Percentiles rank a stretch among this genome's conserved stretches.
Conservation (phyloP, 1,284 basidiomycete species). For the Malassezia furfur region DNA sequence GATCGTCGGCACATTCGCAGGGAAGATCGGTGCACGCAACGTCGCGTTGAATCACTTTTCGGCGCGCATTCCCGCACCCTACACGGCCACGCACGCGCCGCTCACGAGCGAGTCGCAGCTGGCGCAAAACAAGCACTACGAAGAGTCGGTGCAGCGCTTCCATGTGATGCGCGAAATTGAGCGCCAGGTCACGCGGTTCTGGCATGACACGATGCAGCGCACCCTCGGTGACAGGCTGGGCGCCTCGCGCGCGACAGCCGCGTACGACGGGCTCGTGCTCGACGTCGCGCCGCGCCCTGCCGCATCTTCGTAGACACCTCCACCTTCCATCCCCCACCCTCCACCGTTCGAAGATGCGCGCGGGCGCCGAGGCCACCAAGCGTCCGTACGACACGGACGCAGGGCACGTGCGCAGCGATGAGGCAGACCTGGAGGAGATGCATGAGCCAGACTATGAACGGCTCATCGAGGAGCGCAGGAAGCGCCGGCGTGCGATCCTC, state of each 20-base stretch:
- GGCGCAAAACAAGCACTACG: neutral
- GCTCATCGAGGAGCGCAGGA: slow-evolving; percentile 28
- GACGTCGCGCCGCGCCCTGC: neutral
- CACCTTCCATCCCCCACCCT: neutral
- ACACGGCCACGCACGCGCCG: neutral
- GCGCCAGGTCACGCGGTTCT: slow-evolving; percentile 9
- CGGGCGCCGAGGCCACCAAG: too few species aligned
- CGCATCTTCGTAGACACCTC: slow-evolving; percentile 1
- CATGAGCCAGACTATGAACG: neutral
- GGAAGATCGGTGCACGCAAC: slow-evolving; percentile 23
- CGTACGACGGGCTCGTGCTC: slow-evolving; percentile 14
- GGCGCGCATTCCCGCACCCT: slow-evolving; percentile 8
- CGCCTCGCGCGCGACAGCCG: neutral
- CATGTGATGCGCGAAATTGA: slow-evolving; percentile 15
- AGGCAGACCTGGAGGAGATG: too few species aligned
- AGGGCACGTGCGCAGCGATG: too few species aligned
- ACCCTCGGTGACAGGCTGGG: neutral
- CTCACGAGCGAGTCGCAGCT: slow-evolving; percentile 2
- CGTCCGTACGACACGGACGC: too few species aligned
- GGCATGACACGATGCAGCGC: neutral
- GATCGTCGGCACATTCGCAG: slow-evolving; percentile 39
- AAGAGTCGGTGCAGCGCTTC: slow-evolving; percentile 3
- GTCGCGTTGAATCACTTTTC: slow-evolving; percentile 44
- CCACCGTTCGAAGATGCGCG: neutral
- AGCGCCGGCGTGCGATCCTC: slow-evolving; percentile 22